Evolutionary conservation across 2,329 filamentous ascomycete species (phyloP).

Genomic region (Lasiodiplodia citricola): DNA sequence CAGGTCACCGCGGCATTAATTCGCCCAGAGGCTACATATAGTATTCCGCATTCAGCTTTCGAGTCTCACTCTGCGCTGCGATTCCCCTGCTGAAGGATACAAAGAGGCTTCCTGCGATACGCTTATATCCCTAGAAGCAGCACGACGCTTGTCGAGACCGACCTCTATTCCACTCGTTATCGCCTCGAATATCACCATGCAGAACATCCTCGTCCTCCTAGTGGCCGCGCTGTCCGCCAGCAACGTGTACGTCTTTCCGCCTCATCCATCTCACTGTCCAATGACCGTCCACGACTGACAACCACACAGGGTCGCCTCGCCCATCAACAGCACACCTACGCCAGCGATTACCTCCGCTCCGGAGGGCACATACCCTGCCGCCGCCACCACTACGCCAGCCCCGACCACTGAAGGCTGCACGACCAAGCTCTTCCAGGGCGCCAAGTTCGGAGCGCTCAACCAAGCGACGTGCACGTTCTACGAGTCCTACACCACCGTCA

Average conservation of each 20-base stretch:
- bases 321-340: neutral
- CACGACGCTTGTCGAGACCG: neutral
- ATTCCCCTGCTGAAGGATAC: conserved; percentile 2
- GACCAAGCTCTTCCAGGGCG: neutral
- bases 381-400: neutral
- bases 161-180: neutral
- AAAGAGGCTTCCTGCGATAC: conserved; percentile 3
- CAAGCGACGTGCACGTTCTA: conserved; percentile 35
- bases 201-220: neutral
- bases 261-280: no score
- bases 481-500: conserved; percentile 33
- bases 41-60: neutral
- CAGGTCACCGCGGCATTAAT: neutral
- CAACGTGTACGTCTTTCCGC: neutral
- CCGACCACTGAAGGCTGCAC: conserved; percentile 1
- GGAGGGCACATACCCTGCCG: neutral
- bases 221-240: neutral
- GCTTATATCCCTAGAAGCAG: neutral
- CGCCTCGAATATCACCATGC: neutral
- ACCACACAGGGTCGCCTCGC: neutral
- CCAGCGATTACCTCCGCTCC: neutral
- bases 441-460: conserved; percentile 30
- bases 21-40: conserved; percentile 7
- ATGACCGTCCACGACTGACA: neutral
- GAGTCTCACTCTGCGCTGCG: neutral